Conservation (phyloP, 1,284 basidiomycete species). For the Baeospora myosura region DNA sequence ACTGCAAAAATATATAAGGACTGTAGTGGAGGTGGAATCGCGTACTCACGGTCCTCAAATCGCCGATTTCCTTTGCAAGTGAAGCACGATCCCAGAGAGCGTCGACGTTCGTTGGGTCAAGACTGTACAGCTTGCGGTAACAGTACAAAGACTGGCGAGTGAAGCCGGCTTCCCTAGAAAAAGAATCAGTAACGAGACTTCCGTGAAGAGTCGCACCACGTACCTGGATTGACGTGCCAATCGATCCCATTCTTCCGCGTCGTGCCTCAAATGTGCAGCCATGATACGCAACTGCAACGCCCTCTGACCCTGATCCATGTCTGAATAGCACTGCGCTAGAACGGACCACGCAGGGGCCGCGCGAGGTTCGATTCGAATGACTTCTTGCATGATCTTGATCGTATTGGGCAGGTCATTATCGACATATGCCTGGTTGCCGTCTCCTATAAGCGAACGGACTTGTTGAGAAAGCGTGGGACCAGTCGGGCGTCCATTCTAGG, state of each 20-base stretch:
- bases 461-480: conserved; percentile 71
- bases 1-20: conserved; percentile 31
- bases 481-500: conserved; percentile 27
- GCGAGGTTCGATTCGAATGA: conserved; percentile 89
- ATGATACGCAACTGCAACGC: conserved; percentile 83
- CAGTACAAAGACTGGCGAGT: conserved; percentile 90
- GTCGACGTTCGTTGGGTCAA: conserved; percentile 77
- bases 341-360: conserved; percentile 83
- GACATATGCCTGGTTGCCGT: conserved; percentile 85
- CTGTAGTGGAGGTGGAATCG: not conserved
- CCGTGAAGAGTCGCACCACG: conserved; percentile 4
- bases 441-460: conserved; percentile 74
- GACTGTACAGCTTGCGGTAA: conserved; percentile 74
- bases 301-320: conserved; percentile 60
- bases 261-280: conserved; percentile 81
- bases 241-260: conserved; percentile 83
- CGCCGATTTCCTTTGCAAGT: conserved; percentile 72
- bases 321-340: conserved; percentile 73
- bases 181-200: not conserved
- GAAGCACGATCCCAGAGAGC: conserved; percentile 88
- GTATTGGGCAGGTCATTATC: conserved; percentile 64
- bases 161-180: conserved; percentile 55
- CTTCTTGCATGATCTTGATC: conserved; percentile 80
- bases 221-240: conserved; percentile 73
- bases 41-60: conserved; percentile 52